A percentile compares a stretch with the other conserved stretches of the same genome.
Conservation (phyloP, 805 yeast genomes). For the Yarrowia sp. region DNA sequence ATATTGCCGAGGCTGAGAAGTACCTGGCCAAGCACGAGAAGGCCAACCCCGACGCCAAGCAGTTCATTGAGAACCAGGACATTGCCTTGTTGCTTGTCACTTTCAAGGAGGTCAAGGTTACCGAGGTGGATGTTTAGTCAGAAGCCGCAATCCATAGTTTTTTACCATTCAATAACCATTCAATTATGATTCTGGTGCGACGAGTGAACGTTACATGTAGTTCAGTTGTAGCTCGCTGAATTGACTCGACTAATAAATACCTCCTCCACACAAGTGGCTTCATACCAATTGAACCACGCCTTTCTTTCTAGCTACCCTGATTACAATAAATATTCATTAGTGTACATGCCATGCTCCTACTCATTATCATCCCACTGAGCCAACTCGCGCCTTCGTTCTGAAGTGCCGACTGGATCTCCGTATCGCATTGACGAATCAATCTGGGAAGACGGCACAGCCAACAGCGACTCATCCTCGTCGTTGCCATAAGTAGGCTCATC, state of each 20-base stretch:
- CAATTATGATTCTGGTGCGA: no score
- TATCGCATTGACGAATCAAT: conserved; percentile 6
- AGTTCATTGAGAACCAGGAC: conserved; percentile 62
- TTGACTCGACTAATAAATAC: no score
- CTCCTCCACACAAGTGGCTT: no score
- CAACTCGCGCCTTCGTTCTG: neutral
- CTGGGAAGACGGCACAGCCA: conserved; percentile 17
- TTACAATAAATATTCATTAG: conserved; percentile 8
- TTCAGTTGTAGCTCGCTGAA: no score
- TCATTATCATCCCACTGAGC: conserved; percentile 12
- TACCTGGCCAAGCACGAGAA: conserved; percentile 61
- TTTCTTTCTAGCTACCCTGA: no score
- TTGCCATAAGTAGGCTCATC: conserved; percentile 26
- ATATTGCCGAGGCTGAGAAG: conserved; percentile 52
- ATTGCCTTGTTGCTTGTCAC: conserved; percentile 64
- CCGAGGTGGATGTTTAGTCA: conserved; percentile 55
- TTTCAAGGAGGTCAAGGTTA: conserved; percentile 67
- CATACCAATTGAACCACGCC: no score
- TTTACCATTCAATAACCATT: no score
- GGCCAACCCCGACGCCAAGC: conserved; percentile 56
- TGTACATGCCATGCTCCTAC: neutral
- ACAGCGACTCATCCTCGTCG: conserved; percentile 36
- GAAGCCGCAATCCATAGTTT: no score
- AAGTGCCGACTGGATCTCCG: neutral
- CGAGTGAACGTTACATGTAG: no score